Evolutionary conservation across 306 rosid genomes (phyloP).

Genomic region (Medicago lupulina): DNA sequence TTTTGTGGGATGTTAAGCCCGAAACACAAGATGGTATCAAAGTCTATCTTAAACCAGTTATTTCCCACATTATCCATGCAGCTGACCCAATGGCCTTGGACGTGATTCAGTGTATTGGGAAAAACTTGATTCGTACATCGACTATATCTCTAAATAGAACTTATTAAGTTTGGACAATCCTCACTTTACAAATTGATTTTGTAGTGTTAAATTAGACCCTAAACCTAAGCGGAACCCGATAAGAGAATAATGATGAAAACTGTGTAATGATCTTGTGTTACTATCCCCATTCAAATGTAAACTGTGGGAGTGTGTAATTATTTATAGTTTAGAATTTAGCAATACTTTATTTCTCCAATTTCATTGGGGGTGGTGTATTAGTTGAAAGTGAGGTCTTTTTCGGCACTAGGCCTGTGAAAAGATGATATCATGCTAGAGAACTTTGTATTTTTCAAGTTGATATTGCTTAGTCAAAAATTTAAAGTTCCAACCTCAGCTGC

Average conservation of each 20-base stretch:
- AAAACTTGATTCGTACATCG: neutral
- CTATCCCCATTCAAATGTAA: conserved; percentile 16
- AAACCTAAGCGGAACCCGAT: neutral
- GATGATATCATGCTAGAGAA: conserved; percentile 22
- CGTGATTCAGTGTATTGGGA: neutral
- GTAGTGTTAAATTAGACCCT: neutral
- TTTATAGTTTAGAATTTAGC: conserved; percentile 17
- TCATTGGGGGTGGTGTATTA: conserved; percentile 7
- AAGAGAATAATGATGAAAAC: conserved; percentile 14
- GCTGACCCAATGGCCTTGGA: neutral
- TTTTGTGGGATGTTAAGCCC: neutral
- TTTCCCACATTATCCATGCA: neutral
- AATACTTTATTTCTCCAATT: conserved; percentile 19
- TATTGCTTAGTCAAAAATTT: neutral
- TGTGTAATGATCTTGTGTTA: neutral
- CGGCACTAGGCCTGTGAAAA: neutral
- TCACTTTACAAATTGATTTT: neutral
- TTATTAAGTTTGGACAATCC: neutral
- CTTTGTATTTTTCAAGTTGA: neutral
- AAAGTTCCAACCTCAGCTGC: conserved; percentile 26
- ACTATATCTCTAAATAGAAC: neutral
- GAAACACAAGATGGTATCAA: neutral
- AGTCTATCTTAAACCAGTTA: neutral
- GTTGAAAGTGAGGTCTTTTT: conserved; percentile 9
- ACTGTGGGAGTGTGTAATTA: conserved; percentile 1